Base-by-base conservation (phyloP, 345 rosid species). In the Leavenworthia alabamica region DNA sequence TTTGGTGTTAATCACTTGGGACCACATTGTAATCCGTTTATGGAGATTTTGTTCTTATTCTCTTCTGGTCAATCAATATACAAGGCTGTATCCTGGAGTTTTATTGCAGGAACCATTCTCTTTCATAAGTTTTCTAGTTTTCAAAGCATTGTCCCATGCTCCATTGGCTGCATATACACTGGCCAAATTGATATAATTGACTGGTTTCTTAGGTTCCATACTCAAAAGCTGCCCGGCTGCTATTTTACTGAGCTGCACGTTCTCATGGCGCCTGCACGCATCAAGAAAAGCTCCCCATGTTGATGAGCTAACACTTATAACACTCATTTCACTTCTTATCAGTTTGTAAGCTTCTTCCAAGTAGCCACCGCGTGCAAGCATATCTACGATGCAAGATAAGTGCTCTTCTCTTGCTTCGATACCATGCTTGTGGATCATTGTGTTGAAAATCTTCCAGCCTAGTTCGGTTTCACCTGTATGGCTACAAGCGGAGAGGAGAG, bases 401-500 rank as follows among this genome's bases (percentile, higher is more conserved):
- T 86, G 94, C 76, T 84, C 82, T 14, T 77, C 68, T 39, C 79
- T 70, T 8, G 87, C 89, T 42, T 56, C 15, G 9, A 86, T 73
- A 33, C 67, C 64, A 29, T 89, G 73, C 54, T 75, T 67, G 63
- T 31, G 59, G 62, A 78, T 70, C 94, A 84, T 89, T 46, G 66
- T 56, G 59, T 77, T 51, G 73, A 82, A 84, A 52, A 77, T 65
- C 54, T 80, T 67, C 85, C 80, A 82, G 59, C 86, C 91, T 67
- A 82, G 75, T 22, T 59, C 40, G 2, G 70, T 71, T 64, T 79
- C 65, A 45, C 94, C 96, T 42, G 73, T 75, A 48, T 86, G 87
- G 75, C 84, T 80, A 60, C 94, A 89, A 49, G 89, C 84, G 69
- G 77, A 81, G 57, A 86, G 83, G 53, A 84, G 67, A 39, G 87